These are phyloP conservation scores for Taiozyma sp. DNA, from an alignment of 1,139 yeast species.

Conservation along the genomic window DNA sequence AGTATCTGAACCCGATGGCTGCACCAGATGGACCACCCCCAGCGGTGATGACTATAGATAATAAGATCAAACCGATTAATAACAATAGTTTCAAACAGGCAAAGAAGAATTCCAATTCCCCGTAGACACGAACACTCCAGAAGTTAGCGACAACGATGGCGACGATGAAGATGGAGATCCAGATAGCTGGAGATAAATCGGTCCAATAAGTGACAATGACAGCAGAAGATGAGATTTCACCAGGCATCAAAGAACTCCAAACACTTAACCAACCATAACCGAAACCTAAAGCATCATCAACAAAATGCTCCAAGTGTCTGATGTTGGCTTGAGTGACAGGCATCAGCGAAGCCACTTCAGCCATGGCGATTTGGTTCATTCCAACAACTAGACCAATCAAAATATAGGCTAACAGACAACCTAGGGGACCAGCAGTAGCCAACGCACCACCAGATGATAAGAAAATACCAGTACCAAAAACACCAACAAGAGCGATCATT, in stretches of 20 bases:
- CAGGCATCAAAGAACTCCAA: constrained; percentile 49
- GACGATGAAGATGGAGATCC: constrained; percentile 45
- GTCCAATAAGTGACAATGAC: constrained; percentile 56
- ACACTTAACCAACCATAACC: constrained; percentile 77
- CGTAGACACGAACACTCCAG: constrained; percentile 45
- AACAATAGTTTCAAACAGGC: constrained; percentile 43
- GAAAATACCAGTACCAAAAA: constrained; percentile 54
- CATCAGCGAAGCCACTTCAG: constrained; percentile 31
- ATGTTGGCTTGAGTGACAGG: constrained; percentile 31
- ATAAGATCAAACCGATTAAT: constrained; percentile 45
- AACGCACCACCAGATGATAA: constrained; percentile 51
- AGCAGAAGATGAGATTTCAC: constrained; percentile 77
- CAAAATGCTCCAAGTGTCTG: constrained; percentile 32
- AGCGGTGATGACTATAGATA: constrained; percentile 46
- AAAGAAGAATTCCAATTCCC: constrained; percentile 45
- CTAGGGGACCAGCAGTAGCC: constrained; percentile 50
- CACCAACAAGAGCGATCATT: constrained; percentile 33
- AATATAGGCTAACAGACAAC: constrained; percentile 43
- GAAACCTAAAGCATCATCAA: constrained; percentile 69
- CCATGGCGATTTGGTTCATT: constrained; percentile 26
- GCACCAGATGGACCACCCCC: constrained; percentile 62
- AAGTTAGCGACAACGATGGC: constrained; percentile 38
- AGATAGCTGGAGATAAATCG: constrained; percentile 37
- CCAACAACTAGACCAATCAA: constrained; percentile 46
- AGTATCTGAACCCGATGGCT: constrained; percentile 50